Percentiles rank a stretch among this genome's conserved stretches.
Conservation (phyloP, 2,329 filamentous ascomycete species). For the Aspergillus melleus region DNA sequence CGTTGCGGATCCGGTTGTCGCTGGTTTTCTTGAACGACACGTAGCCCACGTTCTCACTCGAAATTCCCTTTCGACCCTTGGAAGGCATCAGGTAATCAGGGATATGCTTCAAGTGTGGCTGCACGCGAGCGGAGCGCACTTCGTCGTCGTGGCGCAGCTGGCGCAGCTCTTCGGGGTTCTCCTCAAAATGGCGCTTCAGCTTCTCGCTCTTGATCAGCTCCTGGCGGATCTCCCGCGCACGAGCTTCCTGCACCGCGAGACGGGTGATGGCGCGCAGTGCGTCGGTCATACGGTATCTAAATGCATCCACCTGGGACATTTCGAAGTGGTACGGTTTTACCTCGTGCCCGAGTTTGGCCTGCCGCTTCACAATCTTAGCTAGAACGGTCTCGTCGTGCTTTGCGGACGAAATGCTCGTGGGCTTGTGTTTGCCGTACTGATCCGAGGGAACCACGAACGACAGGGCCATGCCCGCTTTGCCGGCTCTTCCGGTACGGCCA, state of each 20-base stretch:
- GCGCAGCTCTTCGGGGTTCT: conserved; percentile 85
- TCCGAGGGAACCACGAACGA: conserved; percentile 87
- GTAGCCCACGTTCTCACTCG: conserved; percentile 69
- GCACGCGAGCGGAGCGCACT: conserved; percentile 75
- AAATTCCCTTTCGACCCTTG: conserved; percentile 69
- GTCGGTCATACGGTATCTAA: conserved; percentile 92
- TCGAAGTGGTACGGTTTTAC: conserved; percentile 92
- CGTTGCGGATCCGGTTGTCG: conserved; percentile 54
- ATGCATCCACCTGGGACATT: conserved; percentile 89
- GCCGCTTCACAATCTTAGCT: conserved; percentile 74
- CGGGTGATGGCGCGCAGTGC: conserved; percentile 86
- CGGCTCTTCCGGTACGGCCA: conserved; percentile 86
- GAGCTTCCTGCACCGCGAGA: conserved; percentile 84
- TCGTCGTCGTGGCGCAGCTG: conserved; percentile 91
- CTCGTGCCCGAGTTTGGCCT: conserved; percentile 74
- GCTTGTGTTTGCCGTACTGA: conserved; percentile 83
- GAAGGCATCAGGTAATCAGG: conserved; percentile 88
- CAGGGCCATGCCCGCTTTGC: conserved; percentile 90
- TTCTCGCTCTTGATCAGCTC: conserved; percentile 94
- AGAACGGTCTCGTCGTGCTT: conserved; percentile 85
- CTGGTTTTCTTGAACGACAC: conserved; percentile 62
- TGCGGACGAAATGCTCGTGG: conserved; percentile 72
- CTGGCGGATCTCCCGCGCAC: conserved; percentile 81
- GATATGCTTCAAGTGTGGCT: conserved; percentile 89
- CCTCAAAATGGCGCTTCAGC: conserved; percentile 91